Conservation (phyloP, 331 rosid genomes). For the Acacia concinna region DNA sequence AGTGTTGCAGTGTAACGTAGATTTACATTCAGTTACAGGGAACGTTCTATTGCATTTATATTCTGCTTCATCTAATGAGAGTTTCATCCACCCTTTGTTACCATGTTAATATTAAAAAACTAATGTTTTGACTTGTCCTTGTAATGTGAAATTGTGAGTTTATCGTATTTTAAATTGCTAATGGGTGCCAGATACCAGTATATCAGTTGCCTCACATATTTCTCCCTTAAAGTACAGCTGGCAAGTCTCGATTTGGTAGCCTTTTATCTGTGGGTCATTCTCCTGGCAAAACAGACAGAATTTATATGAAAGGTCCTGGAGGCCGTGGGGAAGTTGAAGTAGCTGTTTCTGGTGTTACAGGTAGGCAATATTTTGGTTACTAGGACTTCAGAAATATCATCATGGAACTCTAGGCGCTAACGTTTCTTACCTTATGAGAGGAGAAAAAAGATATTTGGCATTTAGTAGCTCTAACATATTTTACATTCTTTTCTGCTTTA, state of each 20-base stretch:
- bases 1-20: not conserved
- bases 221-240: constrained; percentile 53
- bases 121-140: not conserved
- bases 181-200: constrained; percentile 11
- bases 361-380: constrained; percentile 35
- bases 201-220: constrained; percentile 31
- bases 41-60: not conserved
- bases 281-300: constrained; percentile 80
- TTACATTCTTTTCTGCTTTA: constrained; percentile 11
- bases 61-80: constrained; percentile 25
- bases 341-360: constrained; percentile 95
- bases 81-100: constrained; percentile 7
- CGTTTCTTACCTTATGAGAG: not conserved
- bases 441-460: not conserved
- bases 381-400: constrained; percentile 25
- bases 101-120: not conserved
- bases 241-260: constrained; percentile 88
- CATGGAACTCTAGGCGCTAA: constrained; percentile 8
- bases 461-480: not conserved
- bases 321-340: constrained; percentile 99
- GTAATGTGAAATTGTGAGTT: constrained; percentile 13
- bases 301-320: constrained; percentile 99
- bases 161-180: constrained; percentile 20
- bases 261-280: constrained; percentile 72
- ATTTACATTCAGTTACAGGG: not conserved